Base-by-base conservation (phyloP, 2,329 filamentous ascomycete species). In the Sordariomycetes sp. region DNA sequence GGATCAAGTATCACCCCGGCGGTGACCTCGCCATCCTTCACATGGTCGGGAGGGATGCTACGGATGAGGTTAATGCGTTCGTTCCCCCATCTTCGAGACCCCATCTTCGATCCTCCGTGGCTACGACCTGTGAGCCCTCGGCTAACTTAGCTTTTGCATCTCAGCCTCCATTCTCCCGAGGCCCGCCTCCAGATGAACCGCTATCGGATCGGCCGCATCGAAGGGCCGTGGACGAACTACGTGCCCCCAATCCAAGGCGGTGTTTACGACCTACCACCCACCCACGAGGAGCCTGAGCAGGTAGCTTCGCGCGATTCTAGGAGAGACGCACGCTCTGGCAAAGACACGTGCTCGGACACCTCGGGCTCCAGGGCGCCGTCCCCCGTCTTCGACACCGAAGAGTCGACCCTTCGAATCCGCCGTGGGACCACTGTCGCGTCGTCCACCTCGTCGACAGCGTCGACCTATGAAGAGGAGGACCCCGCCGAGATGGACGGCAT, bases 21-120 rank as follows among this genome's bases (percentile, higher is more conserved):
- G 94, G 94, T 63, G 85, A 92, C 65, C 94, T 90, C 72, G 82
- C 92, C 57, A 95, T 99, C 62, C 76, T 83, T 68, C 94, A 99
- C 68, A 94, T 96, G 90, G 82, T 97, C 60, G 90, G 90, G 60
- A 83, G 87, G 71, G 90, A 96, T 81, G 92, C 90, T 55, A 96
- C 92, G 12, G 91, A 96, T 69, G 94, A 97, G 72, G 85, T 97
- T 60, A 89, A 86, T 69, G 89, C 86, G 89, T 96, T 79, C 55
- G 86, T 76, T 52, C 55, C 59, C 57, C 57, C 51, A 28, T 15
- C 55, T 39, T 51, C n/a, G n/a, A n/a, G 32, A 15, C 34, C 17
- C 22, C 42, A 3, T 28, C 45, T 56, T 24, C n/a, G 6, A 24
- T 20, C 45, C 45, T 50, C 45, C 3, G 22, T 22, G n/a, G 2